Conservation (phyloP, 2,329 filamentous ascomycete genomes). For the Hypoxylon sp. region DNA sequence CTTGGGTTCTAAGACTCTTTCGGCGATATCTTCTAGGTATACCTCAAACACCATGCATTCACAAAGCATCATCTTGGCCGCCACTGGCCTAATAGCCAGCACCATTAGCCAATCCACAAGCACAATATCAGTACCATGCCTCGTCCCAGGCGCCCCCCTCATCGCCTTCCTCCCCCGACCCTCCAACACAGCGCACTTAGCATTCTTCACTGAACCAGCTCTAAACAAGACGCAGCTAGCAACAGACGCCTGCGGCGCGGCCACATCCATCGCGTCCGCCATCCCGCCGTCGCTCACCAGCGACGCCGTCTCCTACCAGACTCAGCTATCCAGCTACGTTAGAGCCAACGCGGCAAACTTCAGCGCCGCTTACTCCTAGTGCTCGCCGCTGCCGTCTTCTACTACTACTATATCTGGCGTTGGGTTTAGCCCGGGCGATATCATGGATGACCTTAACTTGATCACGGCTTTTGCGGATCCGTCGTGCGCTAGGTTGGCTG, state of each 20-base stretch:
- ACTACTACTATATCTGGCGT: constrained; percentile 19
- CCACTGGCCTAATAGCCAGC: constrained; percentile 9
- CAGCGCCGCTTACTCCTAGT: constrained; percentile 28
- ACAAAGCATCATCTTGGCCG: constrained; percentile 9
- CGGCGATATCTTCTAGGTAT: neutral
- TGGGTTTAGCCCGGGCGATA: neutral
- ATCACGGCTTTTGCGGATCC: constrained; percentile 3
- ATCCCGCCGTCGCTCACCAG: constrained; percentile 38
- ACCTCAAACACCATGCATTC: constrained; percentile 8
- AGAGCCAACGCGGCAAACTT: constrained; percentile 14
- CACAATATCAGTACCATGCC: neutral
- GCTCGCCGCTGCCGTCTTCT: constrained; percentile 1
- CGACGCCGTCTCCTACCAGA: constrained; percentile 39
- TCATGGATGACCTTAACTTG: neutral
- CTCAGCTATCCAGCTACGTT: constrained; percentile 11
- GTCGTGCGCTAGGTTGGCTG: neutral
- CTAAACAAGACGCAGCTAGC: neutral
- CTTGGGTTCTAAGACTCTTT: neutral
- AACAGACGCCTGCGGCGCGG: constrained; percentile 34
- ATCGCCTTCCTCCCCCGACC: neutral
- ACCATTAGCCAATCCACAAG: neutral
- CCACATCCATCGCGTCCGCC: constrained; percentile 20
- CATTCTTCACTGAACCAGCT: neutral
- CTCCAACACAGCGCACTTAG: constrained; percentile 8
- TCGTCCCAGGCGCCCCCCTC: neutral